Base-by-base conservation (phyloP, 176 grass and related monocot genomes). In the Zoysia japonica region DNA sequence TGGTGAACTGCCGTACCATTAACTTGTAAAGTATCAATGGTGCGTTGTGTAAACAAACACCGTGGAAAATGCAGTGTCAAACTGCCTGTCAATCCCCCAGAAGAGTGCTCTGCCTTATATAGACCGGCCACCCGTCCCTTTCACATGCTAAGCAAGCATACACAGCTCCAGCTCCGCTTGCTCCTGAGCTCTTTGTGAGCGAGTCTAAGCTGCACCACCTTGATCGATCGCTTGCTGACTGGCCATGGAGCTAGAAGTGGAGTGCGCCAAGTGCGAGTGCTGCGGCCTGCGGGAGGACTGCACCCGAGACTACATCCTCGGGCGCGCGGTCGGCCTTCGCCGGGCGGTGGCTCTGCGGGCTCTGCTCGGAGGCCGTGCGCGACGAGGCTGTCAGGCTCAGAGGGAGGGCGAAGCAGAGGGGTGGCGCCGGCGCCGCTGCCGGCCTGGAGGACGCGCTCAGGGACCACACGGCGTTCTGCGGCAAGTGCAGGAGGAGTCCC, bases 331-430 rank as follows among this genome's bases (percentile, higher is more conserved):
- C 89, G 7, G 77, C 83, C 44, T 97, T 97, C 53, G 83, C 85
- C 48, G 94, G 94, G 14, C 80, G 86, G 80, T 97, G 94, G 94
- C 88, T 97, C 14, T 97, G 94, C 74, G 94, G 94, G 13, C 91
- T 97, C n/a, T 97, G 94, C 87, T 88, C 91, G 9, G 94, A 97
- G 69, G 89, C 92, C 6, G 92, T 94, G 71, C 79, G 89, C 37
- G 92, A 92, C 64, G 92, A 94, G 71, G 75, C 72, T 37, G 55
- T 52, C 17, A 81, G 73, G 81, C 48, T 52, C 17, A 81, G 73
- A 78, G 76, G 81, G 37, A 42, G 46, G 38, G 13, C 10, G 71
- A 71, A 14, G 70, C 13, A 77, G 46, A 68, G 71, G 3, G 84
- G 83, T 5, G 82, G 45, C 0, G 65, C 67, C 16, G 65, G 42